A percentile compares a stretch with the other conserved stretches of the same genome.
phyloP scores from a whole-genome alignment of 2,329 filamentous ascomycete genomes.

The Cladosporium austrohemisphaericum region DNA sequence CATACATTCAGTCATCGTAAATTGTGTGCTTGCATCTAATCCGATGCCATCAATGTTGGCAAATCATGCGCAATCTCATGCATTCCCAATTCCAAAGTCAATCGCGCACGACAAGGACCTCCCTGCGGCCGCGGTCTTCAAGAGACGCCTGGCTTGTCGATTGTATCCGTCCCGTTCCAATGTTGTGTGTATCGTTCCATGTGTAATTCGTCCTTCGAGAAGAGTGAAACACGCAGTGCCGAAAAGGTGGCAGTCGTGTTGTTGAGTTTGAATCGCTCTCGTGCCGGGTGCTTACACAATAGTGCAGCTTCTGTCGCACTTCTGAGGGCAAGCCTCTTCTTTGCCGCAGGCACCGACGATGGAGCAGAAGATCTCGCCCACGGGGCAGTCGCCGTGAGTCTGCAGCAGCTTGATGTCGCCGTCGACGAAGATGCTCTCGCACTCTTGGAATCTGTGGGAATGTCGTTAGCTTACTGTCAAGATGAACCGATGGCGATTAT shows the following conservation, averaged over 20 bases:
- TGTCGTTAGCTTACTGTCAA: neutral
- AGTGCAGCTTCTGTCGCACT: conserved; percentile 12
- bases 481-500: too few relatives aligned
- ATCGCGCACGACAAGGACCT: conserved; percentile 1
- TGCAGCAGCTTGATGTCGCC: conserved; percentile 15
- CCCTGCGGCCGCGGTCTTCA: conserved; percentile 5
- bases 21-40: too few relatives aligned
- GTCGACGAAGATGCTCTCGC: conserved; percentile 13
- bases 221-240: neutral
- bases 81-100: neutral
- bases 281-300: neutral
- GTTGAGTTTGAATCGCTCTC: too few relatives aligned
- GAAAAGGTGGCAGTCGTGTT: neutral
- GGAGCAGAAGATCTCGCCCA: conserved; percentile 14
- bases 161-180: neutral
- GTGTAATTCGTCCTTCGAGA: neutral
- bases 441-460: conserved; percentile 6
- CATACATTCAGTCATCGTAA: conserved; percentile 11
- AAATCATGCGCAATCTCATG: neutral
- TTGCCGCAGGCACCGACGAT: conserved; percentile 13
- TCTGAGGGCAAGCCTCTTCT: conserved; percentile 12
- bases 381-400: conserved; percentile 10
- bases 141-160: neutral
- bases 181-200: neutral
- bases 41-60: neutral